Conservation (phyloP, 495 filamentous ascomycete genomes). For the Penicillium salamii region DNA sequence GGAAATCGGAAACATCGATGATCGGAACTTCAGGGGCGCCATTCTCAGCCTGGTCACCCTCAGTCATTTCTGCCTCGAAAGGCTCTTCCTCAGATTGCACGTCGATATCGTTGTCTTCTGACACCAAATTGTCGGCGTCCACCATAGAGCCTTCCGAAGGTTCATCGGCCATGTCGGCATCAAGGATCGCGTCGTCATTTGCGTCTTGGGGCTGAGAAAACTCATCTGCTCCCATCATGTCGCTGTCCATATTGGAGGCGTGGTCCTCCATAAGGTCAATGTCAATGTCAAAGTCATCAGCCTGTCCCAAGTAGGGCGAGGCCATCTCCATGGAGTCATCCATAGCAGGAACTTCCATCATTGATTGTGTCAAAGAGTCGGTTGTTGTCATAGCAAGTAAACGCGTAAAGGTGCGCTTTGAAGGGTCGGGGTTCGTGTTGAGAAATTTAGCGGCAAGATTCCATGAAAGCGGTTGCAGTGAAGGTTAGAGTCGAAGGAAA, state of each 20-base stretch:
- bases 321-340: conserved; percentile 57
- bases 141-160: conserved; percentile 40
- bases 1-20: conserved; percentile 22
- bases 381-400: conserved; percentile 39
- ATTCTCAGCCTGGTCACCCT: conserved; percentile 40
- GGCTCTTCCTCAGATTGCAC: conserved; percentile 34
- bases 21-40: conserved; percentile 20
- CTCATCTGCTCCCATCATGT: conserved; percentile 58
- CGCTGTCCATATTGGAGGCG: conserved; percentile 52
- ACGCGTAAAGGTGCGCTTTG: conserved; percentile 13
- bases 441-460: conserved; percentile 20
- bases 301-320: conserved; percentile 44
- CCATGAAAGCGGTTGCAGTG: not conserved
- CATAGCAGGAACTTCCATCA: conserved; percentile 40
- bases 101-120: conserved; percentile 33
- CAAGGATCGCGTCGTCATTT: conserved; percentile 27
- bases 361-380: conserved; percentile 29
- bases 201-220: conserved; percentile 36
- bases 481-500: not conserved
- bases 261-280: conserved; percentile 62
- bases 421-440: conserved; percentile 13
- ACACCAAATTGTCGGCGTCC: conserved; percentile 32
- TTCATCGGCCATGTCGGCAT: conserved; percentile 53
- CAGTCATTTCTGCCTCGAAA: conserved; percentile 45
- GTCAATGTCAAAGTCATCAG: conserved; percentile 74